Evolutionary conservation across 352 stramenopile genomes (phyloP).

Genomic region (Phytophthora hybrid): DNA sequence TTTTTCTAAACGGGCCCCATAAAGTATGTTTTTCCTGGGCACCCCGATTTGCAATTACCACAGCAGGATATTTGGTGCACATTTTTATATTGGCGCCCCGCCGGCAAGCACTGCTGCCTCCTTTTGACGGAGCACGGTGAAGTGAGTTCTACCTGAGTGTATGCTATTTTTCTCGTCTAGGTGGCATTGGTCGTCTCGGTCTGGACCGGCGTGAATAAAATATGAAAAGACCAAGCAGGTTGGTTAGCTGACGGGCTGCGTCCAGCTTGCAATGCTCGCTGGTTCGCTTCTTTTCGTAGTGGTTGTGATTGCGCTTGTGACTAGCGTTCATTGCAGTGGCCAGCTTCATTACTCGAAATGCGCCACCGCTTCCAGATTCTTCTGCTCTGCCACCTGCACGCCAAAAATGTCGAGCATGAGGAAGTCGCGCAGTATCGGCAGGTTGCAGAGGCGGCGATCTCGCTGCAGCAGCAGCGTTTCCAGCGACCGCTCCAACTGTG

Average conservation of each 20-base stretch:
- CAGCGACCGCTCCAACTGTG: slow-evolving; percentile 62
- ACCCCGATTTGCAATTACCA: too few relatives aligned
- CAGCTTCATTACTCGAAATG: slow-evolving; percentile 28
- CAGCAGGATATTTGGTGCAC: background rate
- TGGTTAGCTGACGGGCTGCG: slow-evolving; percentile 1
- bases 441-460: slow-evolving; percentile 48
- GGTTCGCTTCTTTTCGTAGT: slow-evolving; percentile 17
- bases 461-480: slow-evolving; percentile 57
- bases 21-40: too few relatives aligned
- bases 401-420: slow-evolving; percentile 86
- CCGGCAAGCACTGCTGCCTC: slow-evolving; percentile 2
- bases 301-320: slow-evolving; percentile 3
- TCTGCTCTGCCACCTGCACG: slow-evolving; percentile 71
- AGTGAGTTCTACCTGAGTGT: slow-evolving; percentile 15
- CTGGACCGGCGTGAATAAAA: slow-evolving; percentile 16
- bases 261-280: slow-evolving; percentile 11
- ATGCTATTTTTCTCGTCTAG: slow-evolving; percentile 30
- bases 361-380: slow-evolving; percentile 37
- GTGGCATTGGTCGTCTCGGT: background rate
- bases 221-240: slow-evolving; percentile 20
- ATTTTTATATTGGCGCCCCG: slow-evolving; percentile 26
- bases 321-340: slow-evolving; percentile 8
- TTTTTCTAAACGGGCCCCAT: too few relatives aligned
- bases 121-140: slow-evolving; percentile 9
- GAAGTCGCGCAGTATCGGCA: slow-evolving; percentile 74